Percentiles rank a stretch among this genome's conserved stretches.
phyloP scores from a whole-genome alignment of 139 green algal genomes.

The Cymbomonas tetramitiformis region DNA sequence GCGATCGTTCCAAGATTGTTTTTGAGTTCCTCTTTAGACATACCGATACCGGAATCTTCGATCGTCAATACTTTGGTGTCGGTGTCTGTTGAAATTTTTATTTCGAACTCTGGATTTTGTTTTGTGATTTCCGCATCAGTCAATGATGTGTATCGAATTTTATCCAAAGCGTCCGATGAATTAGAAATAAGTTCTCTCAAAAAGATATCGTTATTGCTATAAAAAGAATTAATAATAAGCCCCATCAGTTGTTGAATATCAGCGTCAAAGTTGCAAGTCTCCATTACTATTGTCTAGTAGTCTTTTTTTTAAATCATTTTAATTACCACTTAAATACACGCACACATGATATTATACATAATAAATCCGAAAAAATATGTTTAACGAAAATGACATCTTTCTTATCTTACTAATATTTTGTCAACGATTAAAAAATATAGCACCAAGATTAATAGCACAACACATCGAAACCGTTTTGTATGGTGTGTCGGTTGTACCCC shows the following conservation, averaged over 20 bases:
- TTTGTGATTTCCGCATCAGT: conserved; percentile 43
- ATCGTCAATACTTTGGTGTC: conserved; percentile 75
- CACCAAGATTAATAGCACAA: too few relatives aligned
- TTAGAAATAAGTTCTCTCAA: conserved; percentile 84
- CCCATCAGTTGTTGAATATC: conserved; percentile 83
- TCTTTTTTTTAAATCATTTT: too few relatives aligned
- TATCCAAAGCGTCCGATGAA: conserved; percentile 87
- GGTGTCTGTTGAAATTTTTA: conserved; percentile 71
- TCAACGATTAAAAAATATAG: too few relatives aligned
- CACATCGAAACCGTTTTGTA: too few relatives aligned
- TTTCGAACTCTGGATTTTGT: conserved; percentile 60
- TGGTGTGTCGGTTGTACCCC: too few relatives aligned
- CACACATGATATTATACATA: too few relatives aligned
- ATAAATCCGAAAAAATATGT: too few relatives aligned
- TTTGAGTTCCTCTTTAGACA: conserved; percentile 83
- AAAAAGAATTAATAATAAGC: conserved; percentile 96
- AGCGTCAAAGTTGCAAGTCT: background rate
- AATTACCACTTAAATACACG: too few relatives aligned
- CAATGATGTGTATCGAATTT: conserved; percentile 63
- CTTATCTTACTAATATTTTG: too few relatives aligned
- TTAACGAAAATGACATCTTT: too few relatives aligned
- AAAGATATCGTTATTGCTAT: conserved; percentile 61
- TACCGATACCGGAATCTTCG: conserved; percentile 77
- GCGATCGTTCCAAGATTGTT: conserved; percentile 89
- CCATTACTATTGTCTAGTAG: too few relatives aligned